These are phyloP conservation scores for Phytophthora parvispora DNA, from an alignment of 352 stramenopile genomes.

Conservation along the genomic window DNA sequence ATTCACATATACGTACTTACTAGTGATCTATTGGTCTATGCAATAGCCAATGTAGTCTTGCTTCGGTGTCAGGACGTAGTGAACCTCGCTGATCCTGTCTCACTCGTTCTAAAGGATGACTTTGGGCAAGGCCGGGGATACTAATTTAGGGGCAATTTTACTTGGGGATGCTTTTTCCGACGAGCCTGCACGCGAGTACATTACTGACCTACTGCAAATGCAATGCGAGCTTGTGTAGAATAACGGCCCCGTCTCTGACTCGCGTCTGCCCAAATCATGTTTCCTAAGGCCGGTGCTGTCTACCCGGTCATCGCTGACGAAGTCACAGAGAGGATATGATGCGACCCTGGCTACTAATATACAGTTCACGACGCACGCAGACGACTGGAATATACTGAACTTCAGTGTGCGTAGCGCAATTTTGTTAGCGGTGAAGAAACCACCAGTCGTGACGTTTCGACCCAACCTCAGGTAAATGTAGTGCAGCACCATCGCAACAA, in stretches of 20 bases:
- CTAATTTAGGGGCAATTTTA: not conserved
- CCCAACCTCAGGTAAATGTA: not conserved
- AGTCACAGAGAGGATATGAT: not conserved
- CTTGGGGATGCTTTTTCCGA: not conserved
- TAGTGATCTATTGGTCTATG: not conserved
- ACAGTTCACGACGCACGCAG: not conserved
- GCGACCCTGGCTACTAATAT: not conserved
- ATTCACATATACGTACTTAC: too few relatives aligned
- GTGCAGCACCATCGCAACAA: not conserved
- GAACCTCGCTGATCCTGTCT: not conserved
- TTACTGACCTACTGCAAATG: not conserved
- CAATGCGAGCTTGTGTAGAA: not conserved
- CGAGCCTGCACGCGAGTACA: not conserved
- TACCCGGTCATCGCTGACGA: not conserved
- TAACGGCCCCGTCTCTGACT: not conserved
- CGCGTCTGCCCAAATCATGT: not conserved
- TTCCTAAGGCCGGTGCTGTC: not conserved
- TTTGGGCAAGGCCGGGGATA: not conserved
- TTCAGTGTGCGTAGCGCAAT: not conserved
- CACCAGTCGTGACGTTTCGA: not conserved
- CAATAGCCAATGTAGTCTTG: not conserved
- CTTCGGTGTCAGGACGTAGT: not conserved
- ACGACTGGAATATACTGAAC: not conserved
- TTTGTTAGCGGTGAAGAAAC: not conserved
- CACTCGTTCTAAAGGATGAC: not conserved